Evolutionary conservation across 2,329 filamentous ascomycete species (phyloP), one percentile per base, ranked within the genome.

Genomic region (Talaromyces sp.): DNA sequence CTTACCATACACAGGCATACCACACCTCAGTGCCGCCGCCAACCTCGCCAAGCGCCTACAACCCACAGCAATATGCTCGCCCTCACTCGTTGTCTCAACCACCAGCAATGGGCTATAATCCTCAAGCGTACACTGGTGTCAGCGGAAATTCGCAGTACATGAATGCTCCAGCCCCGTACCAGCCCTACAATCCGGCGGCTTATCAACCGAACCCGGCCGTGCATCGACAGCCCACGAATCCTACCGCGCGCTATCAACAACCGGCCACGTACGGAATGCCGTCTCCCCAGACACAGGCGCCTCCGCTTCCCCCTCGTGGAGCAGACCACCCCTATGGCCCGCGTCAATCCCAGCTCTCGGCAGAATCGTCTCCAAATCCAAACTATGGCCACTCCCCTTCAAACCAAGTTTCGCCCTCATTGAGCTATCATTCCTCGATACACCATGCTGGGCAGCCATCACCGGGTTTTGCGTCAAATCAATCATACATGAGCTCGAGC

Each of bases 21-120:
- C 68, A 84, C 75, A 73, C 80, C 1, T 53, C 64, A 24, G 50
- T 62, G 4, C 59, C 69, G 31, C 35, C 59, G 3, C 43, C 62
- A 13, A 58, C 59, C 38, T 74, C 70, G 73, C 81, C 75, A 69
- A 76, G 73, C 70, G 67, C 81, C 50, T 89, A 89, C 74, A 87
- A 88, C 65, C 86, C 86, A 14, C 84, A 86, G 68, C 78, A 84
- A 67, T 89, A 85, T 72, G 79, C 77, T 52, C 73, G 80, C 29
- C 74, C 78, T 13, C 72, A 77, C 38, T 71, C 77, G 26, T 78
- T 79, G 59, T 77, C 79, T 54, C 77, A 78, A 57, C 76, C 74
- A 27, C 71, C 72, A 70, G 74, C 76, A 72, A 81, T 60, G 61
- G 56, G 55, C 50, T 93, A 93, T 75, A 93, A 93, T 69, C 89